Base-by-base conservation (phyloP, 176 grass and related monocot species). In the Ananas comosus region DNA sequence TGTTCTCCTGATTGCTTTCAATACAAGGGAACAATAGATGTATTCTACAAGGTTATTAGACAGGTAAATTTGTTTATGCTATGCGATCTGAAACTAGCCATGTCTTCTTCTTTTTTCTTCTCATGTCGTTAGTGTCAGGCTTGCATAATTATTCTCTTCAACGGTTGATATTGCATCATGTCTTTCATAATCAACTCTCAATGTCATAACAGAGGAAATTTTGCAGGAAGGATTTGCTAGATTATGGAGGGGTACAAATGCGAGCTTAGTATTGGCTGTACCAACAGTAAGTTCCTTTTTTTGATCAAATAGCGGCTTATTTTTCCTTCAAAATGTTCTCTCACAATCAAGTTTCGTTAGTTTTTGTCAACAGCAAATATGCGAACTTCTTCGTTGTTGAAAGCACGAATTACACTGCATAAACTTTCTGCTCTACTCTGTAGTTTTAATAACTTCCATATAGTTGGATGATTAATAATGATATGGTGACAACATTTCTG, bases 171-270 rank as follows among this genome's bases (percentile, higher is more conserved):
- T 54, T 13, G 12, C 16, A 64, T 10, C 8, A 14, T 16, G n/a
- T 58, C 13, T 48, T n/a, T 56, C 61, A 18, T 63, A 25, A 50
- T 51, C n/a, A 12, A 24, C 10, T 23, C 29, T 47, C 61, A 50
- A 33, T 1, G 3, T 14, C 50, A 52, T 27, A 49, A 67, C 21
- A 23, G 52, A 50, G 12, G 12, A 77, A 64, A 48, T 27, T 61
- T 33, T 77, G 51, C 79, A 96, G 92, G 92, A 96, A 96, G 92
- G 92, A 72, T 52, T 89, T 50, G 67, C 65, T 76, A 91, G 70
- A 75, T 72, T 96, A 66, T 96, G 92, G 92, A 96, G 92, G 73
- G 92, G 92, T 71, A 96, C 92, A 53, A 81, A 70, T 76, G 92
- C 92, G 51, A 96, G 88, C 70, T 78, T 96, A 63, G 76, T 71